Evolutionary conservation across 805 yeast genomes (phyloP).

Genomic region (Alloascoidea africana): DNA sequence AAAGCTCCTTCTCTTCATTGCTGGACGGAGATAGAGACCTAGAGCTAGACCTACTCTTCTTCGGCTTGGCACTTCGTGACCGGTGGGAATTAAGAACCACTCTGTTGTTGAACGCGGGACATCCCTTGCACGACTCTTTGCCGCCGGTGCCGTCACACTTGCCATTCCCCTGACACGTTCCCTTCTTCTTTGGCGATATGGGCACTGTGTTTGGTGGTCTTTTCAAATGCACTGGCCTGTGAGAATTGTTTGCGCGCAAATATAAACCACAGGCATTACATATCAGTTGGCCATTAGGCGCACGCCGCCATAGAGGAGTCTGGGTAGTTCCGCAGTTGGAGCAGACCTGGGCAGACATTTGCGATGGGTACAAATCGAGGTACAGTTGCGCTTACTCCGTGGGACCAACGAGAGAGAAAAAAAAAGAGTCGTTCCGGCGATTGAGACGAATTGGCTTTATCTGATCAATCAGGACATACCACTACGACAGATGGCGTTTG

Average conservation of each 20-base stretch:
- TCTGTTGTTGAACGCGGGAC: constrained; percentile 73
- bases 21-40: background rate
- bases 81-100: constrained; percentile 9
- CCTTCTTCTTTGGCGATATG: constrained; percentile 14
- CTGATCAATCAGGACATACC: no score
- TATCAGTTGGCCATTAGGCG: constrained; percentile 79
- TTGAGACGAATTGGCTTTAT: no score
- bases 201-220: constrained; percentile 26
- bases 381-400: no score
- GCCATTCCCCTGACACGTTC: constrained; percentile 63
- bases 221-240: constrained; percentile 52
- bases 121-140: constrained; percentile 59
- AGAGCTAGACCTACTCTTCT: constrained; percentile 1
- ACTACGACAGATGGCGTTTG: no score
- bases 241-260: constrained; percentile 39
- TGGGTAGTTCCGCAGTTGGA: constrained; percentile 85
- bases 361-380: no score
- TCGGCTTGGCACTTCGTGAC: constrained; percentile 4
- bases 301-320: constrained; percentile 92
- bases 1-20: background rate
- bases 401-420: no score
- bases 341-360: constrained; percentile 47
- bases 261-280: constrained; percentile 96
- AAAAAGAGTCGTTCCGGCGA: no score
- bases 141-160: constrained; percentile 86